phyloP scores from a whole-genome alignment of 2,329 filamentous ascomycete genomes.

The Aspergillus ochraceoroseus region DNA sequence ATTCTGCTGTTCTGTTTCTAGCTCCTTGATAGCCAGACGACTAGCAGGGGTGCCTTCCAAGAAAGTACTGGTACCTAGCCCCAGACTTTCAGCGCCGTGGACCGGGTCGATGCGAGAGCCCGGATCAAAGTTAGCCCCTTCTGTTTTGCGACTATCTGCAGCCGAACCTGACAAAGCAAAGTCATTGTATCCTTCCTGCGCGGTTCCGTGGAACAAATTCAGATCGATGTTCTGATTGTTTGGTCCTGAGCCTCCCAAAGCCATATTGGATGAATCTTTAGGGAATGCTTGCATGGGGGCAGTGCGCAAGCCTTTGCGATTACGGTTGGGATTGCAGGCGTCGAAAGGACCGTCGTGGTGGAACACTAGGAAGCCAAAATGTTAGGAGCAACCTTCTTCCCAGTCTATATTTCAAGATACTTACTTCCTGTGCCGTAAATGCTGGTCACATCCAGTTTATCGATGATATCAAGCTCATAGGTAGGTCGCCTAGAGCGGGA shows the following conservation, averaged over 20 bases:
- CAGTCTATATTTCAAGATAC: slow-evolving; percentile 45
- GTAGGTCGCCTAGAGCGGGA: slow-evolving; percentile 39
- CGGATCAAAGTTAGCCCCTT: slow-evolving; percentile 58
- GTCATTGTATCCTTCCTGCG: slow-evolving; percentile 81
- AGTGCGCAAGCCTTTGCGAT: slow-evolving; percentile 72
- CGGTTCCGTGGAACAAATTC: slow-evolving; percentile 77
- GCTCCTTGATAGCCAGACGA: slow-evolving; percentile 68
- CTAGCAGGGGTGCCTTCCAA: slow-evolving; percentile 89
- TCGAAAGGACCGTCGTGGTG: slow-evolving; percentile 98
- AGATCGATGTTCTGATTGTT: slow-evolving; percentile 77
- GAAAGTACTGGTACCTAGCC: slow-evolving; percentile 91
- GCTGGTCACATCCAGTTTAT: slow-evolving; percentile 92
- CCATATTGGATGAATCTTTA: slow-evolving; percentile 86
- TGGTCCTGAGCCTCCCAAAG: slow-evolving; percentile 79
- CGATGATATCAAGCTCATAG: slow-evolving; percentile 73
- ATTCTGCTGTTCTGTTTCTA: slow-evolving; percentile 56
- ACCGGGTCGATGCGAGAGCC: slow-evolving; percentile 63
- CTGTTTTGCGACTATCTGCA: slow-evolving; percentile 33
- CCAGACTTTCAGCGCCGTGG: slow-evolving; percentile 76
- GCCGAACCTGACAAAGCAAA: slow-evolving; percentile 54
- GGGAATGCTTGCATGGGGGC: slow-evolving; percentile 97
- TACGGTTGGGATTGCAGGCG: slow-evolving; percentile 90
- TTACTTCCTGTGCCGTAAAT: slow-evolving; percentile 88
- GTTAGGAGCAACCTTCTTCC: slow-evolving; percentile 1
- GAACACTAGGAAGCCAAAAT: slow-evolving; percentile 60